A percentile compares a stretch with the other conserved stretches of the same genome.
These are phyloP conservation scores for Xylaria sp. DNA, from an alignment of 2,329 filamentous ascomycete species.

Conservation along the genomic window DNA sequence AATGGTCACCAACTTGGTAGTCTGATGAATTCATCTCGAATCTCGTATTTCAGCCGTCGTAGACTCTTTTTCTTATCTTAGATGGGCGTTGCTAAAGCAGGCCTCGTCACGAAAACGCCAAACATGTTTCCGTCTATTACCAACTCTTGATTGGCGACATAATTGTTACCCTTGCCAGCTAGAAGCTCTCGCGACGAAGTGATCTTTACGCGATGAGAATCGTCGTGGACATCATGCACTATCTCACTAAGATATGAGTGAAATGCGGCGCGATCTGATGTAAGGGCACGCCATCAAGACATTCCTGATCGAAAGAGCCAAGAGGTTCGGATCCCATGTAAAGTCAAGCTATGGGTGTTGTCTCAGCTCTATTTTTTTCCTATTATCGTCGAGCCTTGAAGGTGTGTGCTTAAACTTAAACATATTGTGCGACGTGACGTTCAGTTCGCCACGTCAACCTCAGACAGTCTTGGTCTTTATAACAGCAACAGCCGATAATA, in stretches of 20 bases:
- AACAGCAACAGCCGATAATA: constrained; percentile 15
- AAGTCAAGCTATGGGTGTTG: constrained; percentile 16
- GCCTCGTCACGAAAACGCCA: not conserved
- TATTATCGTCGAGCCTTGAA: constrained; percentile 15
- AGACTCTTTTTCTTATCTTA: constrained; percentile 10
- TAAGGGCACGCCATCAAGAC: constrained; percentile 29
- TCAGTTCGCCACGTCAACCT: constrained; percentile 33
- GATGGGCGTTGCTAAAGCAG: constrained; percentile 5
- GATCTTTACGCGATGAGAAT: constrained; percentile 4
- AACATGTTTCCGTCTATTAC: not conserved
- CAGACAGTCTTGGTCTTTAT: constrained; percentile 23
- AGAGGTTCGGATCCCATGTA: not conserved
- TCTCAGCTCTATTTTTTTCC: not conserved
- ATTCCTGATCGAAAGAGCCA: constrained; percentile 4
- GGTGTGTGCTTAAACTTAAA: not conserved
- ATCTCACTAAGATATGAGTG: constrained; percentile 19
- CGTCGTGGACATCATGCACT: constrained; percentile 15
- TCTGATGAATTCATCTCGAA: constrained; percentile 18
- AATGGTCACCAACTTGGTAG: not conserved
- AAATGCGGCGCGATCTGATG: constrained; percentile 28
- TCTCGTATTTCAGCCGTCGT: not conserved
- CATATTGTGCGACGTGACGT: constrained; percentile 12
- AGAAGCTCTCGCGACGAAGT: constrained; percentile 20
- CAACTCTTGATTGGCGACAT: constrained; percentile 20
- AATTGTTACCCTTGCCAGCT: constrained; percentile 4